These are phyloP conservation scores for Cordyceps tenuipes DNA, from an alignment of 2,329 filamentous ascomycete species.

Conservation along the genomic window DNA sequence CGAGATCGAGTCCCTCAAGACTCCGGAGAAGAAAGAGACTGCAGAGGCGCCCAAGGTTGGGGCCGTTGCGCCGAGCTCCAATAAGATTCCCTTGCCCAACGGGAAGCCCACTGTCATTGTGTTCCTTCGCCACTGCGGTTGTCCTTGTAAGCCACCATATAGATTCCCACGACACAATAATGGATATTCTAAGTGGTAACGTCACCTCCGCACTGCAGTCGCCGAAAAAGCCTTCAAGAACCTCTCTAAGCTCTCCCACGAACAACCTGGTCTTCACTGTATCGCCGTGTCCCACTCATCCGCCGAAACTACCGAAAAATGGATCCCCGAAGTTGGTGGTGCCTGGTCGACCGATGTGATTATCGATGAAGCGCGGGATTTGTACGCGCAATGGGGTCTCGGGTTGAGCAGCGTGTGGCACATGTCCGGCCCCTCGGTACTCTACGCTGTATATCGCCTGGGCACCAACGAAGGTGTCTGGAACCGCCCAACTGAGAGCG, in stretches of 20 bases:
- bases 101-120: constrained; percentile 52
- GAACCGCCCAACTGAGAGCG: constrained; percentile 57
- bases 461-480: constrained; percentile 56
- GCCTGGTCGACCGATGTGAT: constrained; percentile 50
- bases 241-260: constrained; percentile 43
- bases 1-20: constrained; percentile 34
- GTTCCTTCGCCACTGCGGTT: constrained; percentile 67
- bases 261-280: constrained; percentile 44
- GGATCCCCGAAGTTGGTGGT: constrained; percentile 48
- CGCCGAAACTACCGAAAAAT: constrained; percentile 43
- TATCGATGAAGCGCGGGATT: constrained; percentile 49
- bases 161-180: not conserved
- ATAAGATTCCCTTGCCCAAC: constrained; percentile 43
- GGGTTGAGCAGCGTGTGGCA: constrained; percentile 54
- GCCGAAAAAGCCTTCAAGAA: constrained; percentile 57
- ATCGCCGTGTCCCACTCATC: constrained; percentile 56
- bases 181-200: not conserved
- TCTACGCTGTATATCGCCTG: constrained; percentile 50
- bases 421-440: constrained; percentile 46
- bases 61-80: constrained; percentile 45
- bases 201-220: constrained; percentile 34
- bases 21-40: constrained; percentile 33
- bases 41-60: constrained; percentile 43
- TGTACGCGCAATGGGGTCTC: constrained; percentile 60
- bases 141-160: constrained; percentile 51